A percentile compares a stretch with the other conserved stretches of the same genome.
These are phyloP conservation scores for Chlamydomonas applanata DNA, from an alignment of 139 green algal genomes.

Conservation along the genomic window DNA sequence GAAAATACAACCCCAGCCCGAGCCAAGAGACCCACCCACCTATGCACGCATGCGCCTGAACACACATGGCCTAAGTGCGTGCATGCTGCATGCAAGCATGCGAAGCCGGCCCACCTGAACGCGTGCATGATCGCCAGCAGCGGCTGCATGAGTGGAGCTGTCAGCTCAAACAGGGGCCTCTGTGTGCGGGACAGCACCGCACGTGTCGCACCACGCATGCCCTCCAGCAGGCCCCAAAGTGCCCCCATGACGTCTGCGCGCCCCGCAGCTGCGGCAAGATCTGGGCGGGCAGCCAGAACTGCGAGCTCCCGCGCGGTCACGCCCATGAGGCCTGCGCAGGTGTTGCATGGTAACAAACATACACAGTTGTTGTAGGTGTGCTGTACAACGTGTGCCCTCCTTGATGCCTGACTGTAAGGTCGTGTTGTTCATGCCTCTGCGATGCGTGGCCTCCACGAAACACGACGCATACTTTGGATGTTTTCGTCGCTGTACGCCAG, in stretches of 20 bases:
- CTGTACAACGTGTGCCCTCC: no score
- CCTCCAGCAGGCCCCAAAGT: constrained; percentile 60
- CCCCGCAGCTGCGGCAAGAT: constrained; percentile 12
- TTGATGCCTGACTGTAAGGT: no score
- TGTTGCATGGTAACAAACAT: neutral
- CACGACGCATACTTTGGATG: no score
- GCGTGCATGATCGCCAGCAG: constrained; percentile 9
- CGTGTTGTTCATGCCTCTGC: no score
- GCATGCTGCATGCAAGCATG: no score
- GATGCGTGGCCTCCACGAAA: no score
- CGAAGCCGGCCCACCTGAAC: neutral
- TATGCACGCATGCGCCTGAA: no score
- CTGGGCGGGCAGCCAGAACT: neutral
- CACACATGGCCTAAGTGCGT: no score
- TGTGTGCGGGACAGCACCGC: constrained; percentile 50
- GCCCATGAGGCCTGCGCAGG: constrained; percentile 10
- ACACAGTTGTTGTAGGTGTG: no score
- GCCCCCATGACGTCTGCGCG: constrained; percentile 36
- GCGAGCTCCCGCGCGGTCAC: constrained; percentile 1
- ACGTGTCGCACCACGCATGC: constrained; percentile 57
- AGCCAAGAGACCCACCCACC: no score
- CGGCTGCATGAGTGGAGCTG: constrained; percentile 16
- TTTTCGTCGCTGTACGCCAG: no score
- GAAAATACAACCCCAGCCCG: no score
- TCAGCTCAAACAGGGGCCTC: neutral